Evolutionary conservation across 768 basidiomycete species (phyloP), one percentile per base, ranked within the genome.

Genomic region (Mycena epipterygia): DNA sequence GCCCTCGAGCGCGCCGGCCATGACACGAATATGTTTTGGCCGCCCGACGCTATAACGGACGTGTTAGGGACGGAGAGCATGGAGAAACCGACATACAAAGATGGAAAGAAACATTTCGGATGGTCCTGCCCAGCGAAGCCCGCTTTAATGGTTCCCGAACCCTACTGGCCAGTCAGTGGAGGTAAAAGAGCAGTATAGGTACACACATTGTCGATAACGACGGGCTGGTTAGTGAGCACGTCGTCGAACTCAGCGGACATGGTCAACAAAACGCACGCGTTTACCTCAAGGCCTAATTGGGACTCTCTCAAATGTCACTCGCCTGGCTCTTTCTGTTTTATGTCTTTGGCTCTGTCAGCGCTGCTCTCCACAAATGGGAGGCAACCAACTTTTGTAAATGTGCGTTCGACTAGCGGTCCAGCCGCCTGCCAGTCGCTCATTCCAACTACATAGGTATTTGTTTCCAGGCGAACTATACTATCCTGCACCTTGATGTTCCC

Each of bases 61-160:
- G 61, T 49, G 59, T 68, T 30, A 76, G 75, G 76, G 75, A 60
- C 77, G 75, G 70, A 67, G 67, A 77, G 11, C n/a, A 48, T 39
- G 29, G 19, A 48, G 80, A 77, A 81, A 72, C 74, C 77, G 78
- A 90, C 96, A 85, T 84, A 98, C 97, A 96, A 98, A 73, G 96
- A 98, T 72, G 98, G 97, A 78, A 99, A 99, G 88, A 97, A 99
- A 80, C 97, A 98, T 89, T 98, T 98, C 48, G 98, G 98, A 79
- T 98, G 96, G 82, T 98, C 97, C 82, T 98, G 95, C 52, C 98
- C 98, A 62, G 98, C 98, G 79, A 99, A 99, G 44, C 98, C 98
- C 69, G 98, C 98, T 82, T 99, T 99, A 80, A 99, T 97, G 27
- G 95, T 96, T 32, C 98, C 98, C 65, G 97, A 98, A 71, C 98